A percentile compares a stretch with the other conserved stretches of the same genome.
Evolutionary conservation across 2,329 filamentous ascomycete genomes (phyloP).

Genomic region (Pyrenophora seminiperda): DNA sequence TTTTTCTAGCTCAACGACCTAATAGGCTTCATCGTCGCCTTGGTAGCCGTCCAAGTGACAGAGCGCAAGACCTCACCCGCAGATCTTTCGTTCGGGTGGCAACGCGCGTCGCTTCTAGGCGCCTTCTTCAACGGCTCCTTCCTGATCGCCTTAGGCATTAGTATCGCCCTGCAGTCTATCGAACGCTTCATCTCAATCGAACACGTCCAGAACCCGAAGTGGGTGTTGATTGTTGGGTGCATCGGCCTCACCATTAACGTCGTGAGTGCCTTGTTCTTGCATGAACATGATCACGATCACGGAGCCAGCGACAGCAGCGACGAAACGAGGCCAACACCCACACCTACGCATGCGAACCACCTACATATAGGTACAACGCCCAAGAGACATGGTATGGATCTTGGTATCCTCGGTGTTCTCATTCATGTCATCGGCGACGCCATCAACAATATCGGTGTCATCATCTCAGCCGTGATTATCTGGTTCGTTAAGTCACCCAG

Average conservation of each 20-base stretch:
- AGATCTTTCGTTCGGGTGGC: conserved; percentile 74
- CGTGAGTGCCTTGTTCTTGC: conserved; percentile 68
- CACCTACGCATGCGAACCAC: conserved; percentile 31
- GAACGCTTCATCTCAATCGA: conserved; percentile 68
- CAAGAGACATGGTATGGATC: conserved; percentile 52
- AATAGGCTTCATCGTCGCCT: conserved; percentile 69
- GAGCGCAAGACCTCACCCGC: conserved; percentile 62
- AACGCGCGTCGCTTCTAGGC: conserved; percentile 72
- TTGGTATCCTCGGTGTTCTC: conserved; percentile 74
- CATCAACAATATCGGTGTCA: conserved; percentile 77
- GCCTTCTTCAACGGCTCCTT: conserved; percentile 84
- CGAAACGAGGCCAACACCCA: conserved; percentile 16
- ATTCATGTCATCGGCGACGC: conserved; percentile 75
- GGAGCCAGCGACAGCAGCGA: conserved; percentile 35
- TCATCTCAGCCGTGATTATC: conserved; percentile 70
- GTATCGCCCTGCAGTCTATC: conserved; percentile 74
- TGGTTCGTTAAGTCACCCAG: conserved; percentile 65
- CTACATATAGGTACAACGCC: conserved; percentile 31
- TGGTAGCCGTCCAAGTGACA: conserved; percentile 65
- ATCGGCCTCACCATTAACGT: conserved; percentile 71
- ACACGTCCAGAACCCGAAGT: conserved; percentile 64
- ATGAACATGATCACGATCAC: conserved; percentile 55
- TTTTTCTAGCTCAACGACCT: conserved; percentile 68
- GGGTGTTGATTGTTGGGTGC: conserved; percentile 72
- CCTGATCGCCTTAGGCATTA: conserved; percentile 71